These are phyloP conservation scores for Nigrograna mackinnonii DNA, from an alignment of 2,329 filamentous ascomycete species.

Conservation along the genomic window DNA sequence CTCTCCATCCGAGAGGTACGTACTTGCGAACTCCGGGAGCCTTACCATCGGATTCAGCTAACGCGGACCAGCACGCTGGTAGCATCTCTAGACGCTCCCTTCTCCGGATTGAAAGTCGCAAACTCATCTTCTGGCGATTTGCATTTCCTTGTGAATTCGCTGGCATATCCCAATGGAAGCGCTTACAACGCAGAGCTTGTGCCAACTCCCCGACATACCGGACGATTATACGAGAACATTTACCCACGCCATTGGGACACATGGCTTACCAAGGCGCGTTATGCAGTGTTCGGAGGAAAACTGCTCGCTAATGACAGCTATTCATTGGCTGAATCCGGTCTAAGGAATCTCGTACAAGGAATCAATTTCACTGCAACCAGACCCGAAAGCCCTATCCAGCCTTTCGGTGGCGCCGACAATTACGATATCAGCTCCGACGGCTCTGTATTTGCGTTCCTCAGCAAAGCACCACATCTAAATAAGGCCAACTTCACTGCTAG, in stretches of 20 bases:
- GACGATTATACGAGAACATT: conserved; percentile 72
- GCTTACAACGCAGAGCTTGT: conserved; percentile 69
- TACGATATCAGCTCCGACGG: conserved; percentile 73
- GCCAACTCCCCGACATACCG: conserved; percentile 63
- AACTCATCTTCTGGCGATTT: conserved; percentile 42
- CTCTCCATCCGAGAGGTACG: conserved; percentile 24
- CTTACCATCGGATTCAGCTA: background rate
- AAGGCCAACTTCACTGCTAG: conserved; percentile 79
- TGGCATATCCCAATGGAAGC: conserved; percentile 69
- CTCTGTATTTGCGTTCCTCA: conserved; percentile 66
- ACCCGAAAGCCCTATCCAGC: conserved; percentile 70
- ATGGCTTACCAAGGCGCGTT: conserved; percentile 70
- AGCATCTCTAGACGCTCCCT: conserved; percentile 50
- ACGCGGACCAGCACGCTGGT: conserved; percentile 27
- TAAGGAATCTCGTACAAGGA: conserved; percentile 63
- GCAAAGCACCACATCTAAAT: conserved; percentile 73
- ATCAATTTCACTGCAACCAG: conserved; percentile 57
- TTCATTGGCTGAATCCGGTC: conserved; percentile 30
- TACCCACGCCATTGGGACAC: conserved; percentile 84
- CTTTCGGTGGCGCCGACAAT: conserved; percentile 77
- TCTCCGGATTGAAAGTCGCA: conserved; percentile 53
- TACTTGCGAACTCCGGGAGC: background rate
- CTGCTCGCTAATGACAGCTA: conserved; percentile 46
- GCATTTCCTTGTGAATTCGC: conserved; percentile 57
- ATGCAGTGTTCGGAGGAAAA: conserved; percentile 73